Evolutionary conservation across 805 yeast species (phyloP), one percentile per base, ranked within the genome.

Genomic region (Candida multigemmis): DNA sequence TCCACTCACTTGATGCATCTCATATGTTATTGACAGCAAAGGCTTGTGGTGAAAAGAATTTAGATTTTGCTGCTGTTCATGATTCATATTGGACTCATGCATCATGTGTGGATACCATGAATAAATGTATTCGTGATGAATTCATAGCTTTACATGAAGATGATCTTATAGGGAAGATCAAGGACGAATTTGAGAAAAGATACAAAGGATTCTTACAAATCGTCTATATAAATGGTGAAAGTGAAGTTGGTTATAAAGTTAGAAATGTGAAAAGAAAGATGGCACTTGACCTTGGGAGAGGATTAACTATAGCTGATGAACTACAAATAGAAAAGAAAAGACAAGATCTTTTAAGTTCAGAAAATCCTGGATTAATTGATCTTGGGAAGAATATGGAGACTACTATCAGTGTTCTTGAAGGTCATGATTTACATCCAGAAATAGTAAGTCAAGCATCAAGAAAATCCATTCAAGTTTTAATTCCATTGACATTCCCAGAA

Each of bases 41-140:
- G 26, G 74, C 74, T 14, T 85, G 96, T 51, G 74, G 79, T 4
- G 66, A 75, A 22, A 47, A 48, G 2, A 74, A 71, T 0, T 53
- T 91, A 26, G 62, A 74, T 8, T 89, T 91, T 65, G 96, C 97
- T 0, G 76, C 97, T 1, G 98, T 89, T 14, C 98, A 89, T 53
- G 98, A 89, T 50, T 89, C 97, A 1, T 89, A 83, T 51, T 89
- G 98, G 98, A 86, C 97, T 0, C 97, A 91, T 49, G 96, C 98
- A 2, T 60, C 73, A 26, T 89, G 83, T 48, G 75, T 89, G 22
- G 77, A 76, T 33, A 47, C 45, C 3, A 77, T 89, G 91, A 84
- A 77, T 51, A 44, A 41, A 9, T 58, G 70, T 23, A 59, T 91
- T 37, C 70, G 98, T 46, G 77, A 80, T 19, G 77, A 82, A 32